Conservation (phyloP, 805 yeast genomes). For the Candida ovalis region DNA sequence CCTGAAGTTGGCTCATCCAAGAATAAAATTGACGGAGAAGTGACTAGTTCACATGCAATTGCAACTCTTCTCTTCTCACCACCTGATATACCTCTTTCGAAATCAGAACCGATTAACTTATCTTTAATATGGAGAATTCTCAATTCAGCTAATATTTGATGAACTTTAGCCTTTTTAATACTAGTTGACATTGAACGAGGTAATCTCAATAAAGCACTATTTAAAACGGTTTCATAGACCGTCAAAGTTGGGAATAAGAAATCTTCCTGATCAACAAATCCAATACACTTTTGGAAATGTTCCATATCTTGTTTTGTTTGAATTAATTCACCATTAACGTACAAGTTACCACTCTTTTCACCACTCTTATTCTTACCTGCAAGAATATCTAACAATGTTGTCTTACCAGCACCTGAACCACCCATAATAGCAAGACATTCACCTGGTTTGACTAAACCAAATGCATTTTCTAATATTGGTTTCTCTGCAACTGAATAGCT, state of each 20-base stretch:
- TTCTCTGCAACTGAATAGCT: slow-evolving; percentile 53
- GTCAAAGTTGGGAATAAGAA: slow-evolving; percentile 87
- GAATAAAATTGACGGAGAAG: slow-evolving; percentile 79
- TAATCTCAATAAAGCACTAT: slow-evolving; percentile 83
- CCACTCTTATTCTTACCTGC: slow-evolving; percentile 90
- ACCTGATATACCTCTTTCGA: slow-evolving; percentile 88
- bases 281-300: slow-evolving; percentile 65
- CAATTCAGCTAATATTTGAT: slow-evolving; percentile 80
- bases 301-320: slow-evolving; percentile 27
- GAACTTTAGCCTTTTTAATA: slow-evolving; percentile 73
- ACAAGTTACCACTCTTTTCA: slow-evolving; percentile 56
- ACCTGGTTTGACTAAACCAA: slow-evolving; percentile 81
- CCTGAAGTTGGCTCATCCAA: slow-evolving; percentile 96
- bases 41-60: slow-evolving; percentile 89
- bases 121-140: slow-evolving; percentile 82
- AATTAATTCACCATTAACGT: slow-evolving; percentile 64
- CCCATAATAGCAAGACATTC: slow-evolving; percentile 96
- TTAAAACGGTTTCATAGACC: slow-evolving; percentile 91
- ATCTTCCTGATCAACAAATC: slow-evolving; percentile 97
- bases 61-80: slow-evolving; percentile 92
- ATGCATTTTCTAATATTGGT: slow-evolving; percentile 56
- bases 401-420: slow-evolving; percentile 98
- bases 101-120: slow-evolving; percentile 82
- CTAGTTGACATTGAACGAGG: slow-evolving; percentile 75
- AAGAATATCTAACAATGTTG: slow-evolving; percentile 85